phyloP scores from a whole-genome alignment of 75 land plant species.

The Pinus albicaulis region DNA sequence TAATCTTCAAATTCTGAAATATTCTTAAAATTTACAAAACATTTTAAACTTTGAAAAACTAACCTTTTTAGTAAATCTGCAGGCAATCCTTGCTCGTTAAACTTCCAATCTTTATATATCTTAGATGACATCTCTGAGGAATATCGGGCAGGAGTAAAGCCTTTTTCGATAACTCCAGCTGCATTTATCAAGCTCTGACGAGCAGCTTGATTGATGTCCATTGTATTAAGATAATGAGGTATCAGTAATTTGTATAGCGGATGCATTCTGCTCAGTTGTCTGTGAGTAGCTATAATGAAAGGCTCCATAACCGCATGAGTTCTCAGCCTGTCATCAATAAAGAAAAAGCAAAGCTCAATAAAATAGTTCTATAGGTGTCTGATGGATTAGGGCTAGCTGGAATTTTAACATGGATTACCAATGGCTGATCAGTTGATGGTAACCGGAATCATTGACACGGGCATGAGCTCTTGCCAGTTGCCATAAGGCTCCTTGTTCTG shows the following conservation, averaged over 20 bases:
- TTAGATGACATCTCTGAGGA: constrained; percentile 68
- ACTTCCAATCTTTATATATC: constrained; percentile 64
- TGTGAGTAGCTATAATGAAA: constrained; percentile 68
- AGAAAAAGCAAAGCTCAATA: too few relatives aligned
- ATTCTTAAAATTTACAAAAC: too few relatives aligned
- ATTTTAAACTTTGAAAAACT: too few relatives aligned
- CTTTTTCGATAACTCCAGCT: constrained; percentile 71
- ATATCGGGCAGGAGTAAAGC: constrained; percentile 63
- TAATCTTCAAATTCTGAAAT: too few relatives aligned
- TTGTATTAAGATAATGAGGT: constrained; percentile 76
- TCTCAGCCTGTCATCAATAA: constrained; percentile 27
- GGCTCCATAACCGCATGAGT: constrained; percentile 74
- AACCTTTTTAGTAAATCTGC: constrained; percentile 60
- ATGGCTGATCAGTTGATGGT: constrained; percentile 29
- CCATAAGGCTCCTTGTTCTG: constrained; percentile 24
- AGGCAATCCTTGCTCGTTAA: constrained; percentile 72
- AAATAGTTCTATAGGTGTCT: too few relatives aligned
- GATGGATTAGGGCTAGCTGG: background rate
- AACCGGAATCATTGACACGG: constrained; percentile 20
- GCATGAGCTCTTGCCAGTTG: constrained; percentile 27
- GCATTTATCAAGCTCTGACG: constrained; percentile 69
- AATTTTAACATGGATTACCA: constrained; percentile 9
- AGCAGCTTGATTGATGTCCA: constrained; percentile 73
- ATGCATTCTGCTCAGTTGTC: constrained; percentile 72
- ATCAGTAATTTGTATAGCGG: constrained; percentile 61